Evolutionary conservation across 2,329 filamentous ascomycete genomes (phyloP).

Genomic region (Fusarium torulosum): DNA sequence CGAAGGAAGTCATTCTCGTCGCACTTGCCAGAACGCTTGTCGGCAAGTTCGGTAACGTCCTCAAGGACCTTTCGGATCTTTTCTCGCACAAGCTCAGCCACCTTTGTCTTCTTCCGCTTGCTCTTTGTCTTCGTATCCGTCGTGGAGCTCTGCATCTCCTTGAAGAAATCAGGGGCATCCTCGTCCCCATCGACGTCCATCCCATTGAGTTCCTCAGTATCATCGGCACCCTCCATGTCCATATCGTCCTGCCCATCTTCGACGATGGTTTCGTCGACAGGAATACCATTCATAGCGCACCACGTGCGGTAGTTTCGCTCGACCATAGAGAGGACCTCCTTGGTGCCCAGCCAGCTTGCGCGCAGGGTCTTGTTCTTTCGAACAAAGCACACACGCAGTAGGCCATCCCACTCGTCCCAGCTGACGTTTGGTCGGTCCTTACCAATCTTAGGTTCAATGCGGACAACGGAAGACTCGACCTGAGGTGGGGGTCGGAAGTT

Average conservation of each 20-base stretch:
- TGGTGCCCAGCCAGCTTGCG: constrained; percentile 83
- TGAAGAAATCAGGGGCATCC: constrained; percentile 87
- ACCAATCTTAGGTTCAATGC: constrained; percentile 88
- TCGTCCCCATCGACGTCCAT: constrained; percentile 72
- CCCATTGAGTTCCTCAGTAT: constrained; percentile 62
- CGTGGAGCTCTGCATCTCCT: constrained; percentile 66
- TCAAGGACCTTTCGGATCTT: constrained; percentile 90
- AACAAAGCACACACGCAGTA: constrained; percentile 77
- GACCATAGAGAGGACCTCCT: constrained; percentile 83
- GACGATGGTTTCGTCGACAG: constrained; percentile 75
- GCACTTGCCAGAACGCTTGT: constrained; percentile 85
- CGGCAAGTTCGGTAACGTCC: constrained; percentile 81
- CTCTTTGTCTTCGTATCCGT: constrained; percentile 69
- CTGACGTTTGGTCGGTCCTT: constrained; percentile 82
- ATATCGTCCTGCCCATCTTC: constrained; percentile 58
- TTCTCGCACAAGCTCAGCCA: constrained; percentile 83
- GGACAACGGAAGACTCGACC: constrained; percentile 91
- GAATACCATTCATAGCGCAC: constrained; percentile 87
- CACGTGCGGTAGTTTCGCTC: constrained; percentile 90
- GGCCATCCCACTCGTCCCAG: constrained; percentile 95
- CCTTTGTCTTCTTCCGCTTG: constrained; percentile 82
- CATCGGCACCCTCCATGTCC: constrained; percentile 56
- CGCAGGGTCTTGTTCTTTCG: constrained; percentile 92
- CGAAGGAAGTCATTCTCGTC: constrained; percentile 94
- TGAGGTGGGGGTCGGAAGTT: constrained; percentile 96